Conservation (phyloP, 2,329 filamentous ascomycete species). For the Fusarium goolgardi region DNA sequence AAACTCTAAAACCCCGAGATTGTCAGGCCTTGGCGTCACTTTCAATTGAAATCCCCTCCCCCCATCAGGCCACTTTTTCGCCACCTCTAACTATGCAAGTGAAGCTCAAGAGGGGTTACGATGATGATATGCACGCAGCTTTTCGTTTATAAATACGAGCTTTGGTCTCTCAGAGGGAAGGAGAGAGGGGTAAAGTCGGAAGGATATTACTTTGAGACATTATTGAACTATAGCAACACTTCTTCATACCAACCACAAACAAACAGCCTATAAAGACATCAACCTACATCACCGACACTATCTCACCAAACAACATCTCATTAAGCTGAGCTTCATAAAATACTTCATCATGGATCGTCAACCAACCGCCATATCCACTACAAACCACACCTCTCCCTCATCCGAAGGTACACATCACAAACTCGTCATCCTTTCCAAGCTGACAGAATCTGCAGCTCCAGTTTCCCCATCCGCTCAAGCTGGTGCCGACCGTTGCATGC, state of each 20-base stretch:
- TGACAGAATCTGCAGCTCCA: slow-evolving; percentile 29
- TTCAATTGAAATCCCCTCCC: background rate
- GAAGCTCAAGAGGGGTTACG: slow-evolving; percentile 21
- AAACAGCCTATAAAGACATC: slow-evolving; percentile 1
- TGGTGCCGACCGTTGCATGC: slow-evolving; percentile 50
- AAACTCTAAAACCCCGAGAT: slow-evolving; percentile 26
- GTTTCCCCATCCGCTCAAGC: slow-evolving; percentile 40
- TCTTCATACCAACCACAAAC: slow-evolving; percentile 14
- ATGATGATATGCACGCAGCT: slow-evolving; percentile 1
- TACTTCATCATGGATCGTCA: slow-evolving; percentile 31
- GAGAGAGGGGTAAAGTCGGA: slow-evolving; percentile 1
- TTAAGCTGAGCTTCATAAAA: too few relatives aligned
- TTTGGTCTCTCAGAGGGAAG: background rate
- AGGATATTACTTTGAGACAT: slow-evolving; percentile 3
- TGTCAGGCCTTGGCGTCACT: slow-evolving; percentile 22
- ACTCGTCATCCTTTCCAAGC: slow-evolving; percentile 7
- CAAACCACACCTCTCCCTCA: slow-evolving; percentile 18
- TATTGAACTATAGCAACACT: slow-evolving; percentile 16
- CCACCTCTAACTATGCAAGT: slow-evolving; percentile 15
- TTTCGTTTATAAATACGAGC: slow-evolving; percentile 13
- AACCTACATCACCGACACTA: background rate
- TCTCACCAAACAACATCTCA: background rate
- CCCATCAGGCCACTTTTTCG: slow-evolving; percentile 17
- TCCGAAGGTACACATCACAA: slow-evolving; percentile 21
- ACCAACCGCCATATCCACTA: slow-evolving; percentile 32